Base-by-base conservation (phyloP, 225 moss, liverwort and hornwort genomes). In the Physcomitrellopsis africana region DNA sequence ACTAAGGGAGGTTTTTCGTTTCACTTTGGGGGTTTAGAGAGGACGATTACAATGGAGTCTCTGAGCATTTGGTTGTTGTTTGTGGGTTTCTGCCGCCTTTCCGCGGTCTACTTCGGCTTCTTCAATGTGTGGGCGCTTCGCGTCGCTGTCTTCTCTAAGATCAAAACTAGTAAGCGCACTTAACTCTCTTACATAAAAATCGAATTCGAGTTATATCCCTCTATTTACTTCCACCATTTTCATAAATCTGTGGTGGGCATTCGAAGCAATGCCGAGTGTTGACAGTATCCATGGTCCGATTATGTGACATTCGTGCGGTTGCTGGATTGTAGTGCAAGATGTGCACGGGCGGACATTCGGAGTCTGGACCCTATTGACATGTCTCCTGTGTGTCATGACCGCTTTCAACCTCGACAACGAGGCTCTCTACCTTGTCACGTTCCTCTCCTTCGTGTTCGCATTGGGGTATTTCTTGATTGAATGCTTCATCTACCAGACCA, bases 331-430 rank as follows among this genome's bases (percentile, higher is more conserved):
- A 96, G 96, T 94, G 97, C 88, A 93, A 74, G 90, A 92, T 18
- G 90, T 93, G 42, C 99, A 99, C 51, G 99, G 99, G 64, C 90
- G 99, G 80, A 99, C 99, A 3, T 99, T 99, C 60, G 99, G 89
- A 54, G 89, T 90, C 42, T 99, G 95, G 99, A 99, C 99, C 11
- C 69, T 99, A 70, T 77, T 99, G 76, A 95, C 99, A 18, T 95
- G 95, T 74, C 79, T 93, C 15, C 93, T 99, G 13, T 95, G 95
- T 78, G 83, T 88, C 72, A 63, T 88, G 77, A 86, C 86, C 27
- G 94, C 99, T 9, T 67, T 72, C 45, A 86, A 93, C 26, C 77
- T 99, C 63, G 81, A 89, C 15, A 89, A 95, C 67, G 86, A 89
- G 60, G 84, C 78, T 11, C 84, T 95, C 37, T 95, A 93, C 72